A percentile compares a stretch with the other conserved stretches of the same genome.
phyloP scores from a whole-genome alignment of 768 basidiomycete species.

The Suillus alpinus region DNA sequence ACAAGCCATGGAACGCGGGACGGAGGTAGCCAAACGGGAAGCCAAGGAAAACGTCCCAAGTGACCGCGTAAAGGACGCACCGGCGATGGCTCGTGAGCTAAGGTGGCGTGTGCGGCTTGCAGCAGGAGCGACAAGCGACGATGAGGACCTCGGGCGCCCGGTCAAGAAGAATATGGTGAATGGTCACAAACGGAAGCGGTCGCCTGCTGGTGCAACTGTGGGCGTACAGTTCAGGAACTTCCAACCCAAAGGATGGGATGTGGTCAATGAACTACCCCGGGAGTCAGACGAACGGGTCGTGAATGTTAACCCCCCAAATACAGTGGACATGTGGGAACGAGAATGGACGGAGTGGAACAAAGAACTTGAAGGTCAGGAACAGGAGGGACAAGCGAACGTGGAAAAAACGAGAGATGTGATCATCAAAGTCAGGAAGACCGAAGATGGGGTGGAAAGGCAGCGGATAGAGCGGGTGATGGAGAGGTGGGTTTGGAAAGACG shows the following conservation, averaged over 20 bases:
- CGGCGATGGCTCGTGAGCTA: conserved; percentile 79
- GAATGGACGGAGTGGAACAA: conserved; percentile 39
- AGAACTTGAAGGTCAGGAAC: conserved; percentile 26
- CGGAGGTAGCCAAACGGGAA: conserved; percentile 71
- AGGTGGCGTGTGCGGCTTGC: conserved; percentile 76
- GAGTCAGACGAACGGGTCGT: conserved; percentile 39
- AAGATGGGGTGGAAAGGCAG: conserved; percentile 63
- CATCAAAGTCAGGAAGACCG: conserved; percentile 56
- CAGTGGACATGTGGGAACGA: conserved; percentile 42
- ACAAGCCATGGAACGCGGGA: conserved; percentile 65
- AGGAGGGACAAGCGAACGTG: conserved; percentile 36
- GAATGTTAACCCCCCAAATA: conserved; percentile 38
- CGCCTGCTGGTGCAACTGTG: conserved; percentile 15
- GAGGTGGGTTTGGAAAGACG: conserved; percentile 57
- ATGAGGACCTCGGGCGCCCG: conserved; percentile 44
- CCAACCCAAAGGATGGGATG: conserved; percentile 67
- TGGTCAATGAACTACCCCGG: conserved; percentile 38
- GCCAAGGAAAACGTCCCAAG: conserved; percentile 77
- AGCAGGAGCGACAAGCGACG: conserved; percentile 63
- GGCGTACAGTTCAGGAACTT: conserved; percentile 58
- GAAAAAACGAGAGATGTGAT: conserved; percentile 46
- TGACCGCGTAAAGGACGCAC: conserved; percentile 80
- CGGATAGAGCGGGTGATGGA: conserved; percentile 67
- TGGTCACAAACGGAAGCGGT: conserved; percentile 40
- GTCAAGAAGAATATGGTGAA: conserved; percentile 24